These are phyloP conservation scores for Sungouiozyma intestinalis DNA, from an alignment of 805 yeast species.

Conservation along the genomic window DNA sequence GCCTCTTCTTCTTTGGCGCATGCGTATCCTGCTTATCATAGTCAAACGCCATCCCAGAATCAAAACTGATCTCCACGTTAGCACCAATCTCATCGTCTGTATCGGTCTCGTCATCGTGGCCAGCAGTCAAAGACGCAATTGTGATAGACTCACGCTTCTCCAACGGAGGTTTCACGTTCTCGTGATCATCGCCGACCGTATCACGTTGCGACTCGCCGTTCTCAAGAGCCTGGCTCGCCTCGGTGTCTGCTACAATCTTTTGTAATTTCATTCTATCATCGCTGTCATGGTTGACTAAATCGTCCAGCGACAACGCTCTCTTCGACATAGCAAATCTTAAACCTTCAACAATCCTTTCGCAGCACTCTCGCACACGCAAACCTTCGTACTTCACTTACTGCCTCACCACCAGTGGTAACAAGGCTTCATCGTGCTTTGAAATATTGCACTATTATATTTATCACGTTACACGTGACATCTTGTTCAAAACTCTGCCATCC, in stretches of 20 bases:
- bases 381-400: too few relatives aligned
- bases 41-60: constrained; percentile 25
- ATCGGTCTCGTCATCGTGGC: constrained; percentile 25
- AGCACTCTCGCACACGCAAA: too few relatives aligned
- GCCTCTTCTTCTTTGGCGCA: constrained; percentile 7
- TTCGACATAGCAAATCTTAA: constrained; percentile 9
- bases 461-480: too few relatives aligned
- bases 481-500: too few relatives aligned
- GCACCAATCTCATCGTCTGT: constrained; percentile 25
- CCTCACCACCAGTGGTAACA: too few relatives aligned
- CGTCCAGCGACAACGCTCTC: constrained; percentile 28
- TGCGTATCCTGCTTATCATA: constrained; percentile 25
- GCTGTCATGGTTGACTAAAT: constrained; percentile 29
- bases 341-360: background rate
- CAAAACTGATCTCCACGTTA: constrained; percentile 20
- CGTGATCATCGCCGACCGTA: background rate
- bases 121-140: constrained; percentile 1
- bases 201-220: background rate
- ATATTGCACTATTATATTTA: too few relatives aligned
- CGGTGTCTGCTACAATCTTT: constrained; percentile 6
- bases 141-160: background rate
- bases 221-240: background rate
- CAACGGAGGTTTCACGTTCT: background rate
- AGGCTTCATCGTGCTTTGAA: too few relatives aligned
- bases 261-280: constrained; percentile 14